Evolutionary conservation across 306 rosid species (phyloP).

Genomic region (Vigna nakashimae): DNA sequence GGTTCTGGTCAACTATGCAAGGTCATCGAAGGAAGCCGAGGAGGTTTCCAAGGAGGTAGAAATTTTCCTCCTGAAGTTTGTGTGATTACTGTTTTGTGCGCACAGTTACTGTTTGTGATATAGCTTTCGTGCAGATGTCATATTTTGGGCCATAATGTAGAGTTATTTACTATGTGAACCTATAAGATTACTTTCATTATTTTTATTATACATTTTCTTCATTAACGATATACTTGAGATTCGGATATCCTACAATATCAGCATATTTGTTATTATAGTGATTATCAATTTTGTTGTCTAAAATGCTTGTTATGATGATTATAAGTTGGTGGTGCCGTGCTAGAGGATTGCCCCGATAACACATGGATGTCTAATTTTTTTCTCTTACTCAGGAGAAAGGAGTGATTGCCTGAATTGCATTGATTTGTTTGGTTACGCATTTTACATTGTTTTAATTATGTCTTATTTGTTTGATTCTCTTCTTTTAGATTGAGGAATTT

Average conservation of each 20-base stretch:
- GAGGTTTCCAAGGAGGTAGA: constrained; percentile 90
- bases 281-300: neutral
- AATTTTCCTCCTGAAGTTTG: neutral
- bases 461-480: constrained; percentile 36
- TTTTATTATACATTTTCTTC: neutral
- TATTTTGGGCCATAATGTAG: neutral
- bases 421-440: constrained; percentile 11
- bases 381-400: neutral
- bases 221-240: neutral
- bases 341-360: constrained; percentile 23
- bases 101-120: neutral
- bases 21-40: constrained; percentile 94
- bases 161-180: constrained; percentile 4
- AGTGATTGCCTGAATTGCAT: constrained; percentile 23
- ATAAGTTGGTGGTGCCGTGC: constrained; percentile 16
- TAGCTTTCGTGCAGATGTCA: constrained; percentile 23
- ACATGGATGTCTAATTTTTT: neutral
- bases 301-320: constrained; percentile 24
- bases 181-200: neutral
- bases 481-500: constrained; percentile 70
- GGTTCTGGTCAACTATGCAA: constrained; percentile 93
- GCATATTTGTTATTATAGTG: neutral
- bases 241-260: constrained; percentile 7
- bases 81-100: neutral
- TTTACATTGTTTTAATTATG: neutral